phyloP scores from a whole-genome alignment of 768 basidiomycete genomes.

The Mycena epipterygia region DNA sequence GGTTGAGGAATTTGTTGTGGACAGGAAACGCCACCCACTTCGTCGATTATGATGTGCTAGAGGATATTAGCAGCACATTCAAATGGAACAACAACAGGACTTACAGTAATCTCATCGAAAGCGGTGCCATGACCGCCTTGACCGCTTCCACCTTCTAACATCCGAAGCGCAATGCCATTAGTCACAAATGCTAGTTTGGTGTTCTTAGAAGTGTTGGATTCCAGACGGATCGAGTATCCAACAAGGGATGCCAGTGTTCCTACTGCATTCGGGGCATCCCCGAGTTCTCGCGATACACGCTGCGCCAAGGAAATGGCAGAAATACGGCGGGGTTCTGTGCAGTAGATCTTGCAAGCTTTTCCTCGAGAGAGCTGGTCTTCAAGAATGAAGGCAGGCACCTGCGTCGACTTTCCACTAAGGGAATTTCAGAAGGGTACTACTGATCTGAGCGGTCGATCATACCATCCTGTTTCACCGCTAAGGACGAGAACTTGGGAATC shows the following conservation, averaged over 20 bases:
- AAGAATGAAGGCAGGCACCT: conserved; percentile 93
- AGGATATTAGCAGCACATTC: conserved; percentile 18
- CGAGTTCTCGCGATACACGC: conserved; percentile 93
- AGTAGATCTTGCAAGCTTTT: conserved; percentile 89
- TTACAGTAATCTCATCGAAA: conserved; percentile 95
- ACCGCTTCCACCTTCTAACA: conserved; percentile 91
- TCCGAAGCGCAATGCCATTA: conserved; percentile 94
- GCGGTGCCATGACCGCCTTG: conserved; percentile 79
- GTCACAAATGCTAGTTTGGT: conserved; percentile 90
- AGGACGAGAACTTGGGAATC: conserved; percentile 88
- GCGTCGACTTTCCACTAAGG: conserved; percentile 93
- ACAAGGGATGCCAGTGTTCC: conserved; percentile 86
- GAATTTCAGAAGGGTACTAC: conserved; percentile 13
- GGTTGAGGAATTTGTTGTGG: conserved; percentile 1
- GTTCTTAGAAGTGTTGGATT: conserved; percentile 85
- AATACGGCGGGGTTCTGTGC: conserved; percentile 96
- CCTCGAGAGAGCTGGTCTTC: conserved; percentile 90
- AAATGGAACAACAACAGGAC: conserved; percentile 36
- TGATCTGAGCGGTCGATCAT: conserved; percentile 24
- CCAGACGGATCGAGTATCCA: conserved; percentile 94
- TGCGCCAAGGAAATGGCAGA: conserved; percentile 97
- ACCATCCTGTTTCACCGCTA: conserved; percentile 66
- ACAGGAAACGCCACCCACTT: conserved; percentile 60
- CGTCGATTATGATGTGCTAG: conserved; percentile 96
- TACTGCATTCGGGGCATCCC: conserved; percentile 83